Percentiles rank a stretch among this genome's conserved stretches.
phyloP scores from a whole-genome alignment of 768 basidiomycete genomes.

The Rhodosporidiobolus odoratus region DNA sequence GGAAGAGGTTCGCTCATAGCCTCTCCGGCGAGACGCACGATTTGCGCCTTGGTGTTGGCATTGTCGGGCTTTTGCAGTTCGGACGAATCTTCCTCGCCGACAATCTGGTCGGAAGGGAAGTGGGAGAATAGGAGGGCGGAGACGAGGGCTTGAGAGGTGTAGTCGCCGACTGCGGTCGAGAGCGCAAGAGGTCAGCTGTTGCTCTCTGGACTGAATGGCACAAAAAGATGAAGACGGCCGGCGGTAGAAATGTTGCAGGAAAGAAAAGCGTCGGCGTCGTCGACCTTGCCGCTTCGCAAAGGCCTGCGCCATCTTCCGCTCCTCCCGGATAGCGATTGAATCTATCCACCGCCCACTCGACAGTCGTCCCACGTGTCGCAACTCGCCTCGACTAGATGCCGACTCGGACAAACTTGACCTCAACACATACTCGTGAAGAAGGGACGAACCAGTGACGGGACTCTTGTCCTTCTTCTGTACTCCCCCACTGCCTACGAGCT shows the following conservation, averaged over 20 bases:
- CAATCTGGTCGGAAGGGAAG: slow-evolving; percentile 80
- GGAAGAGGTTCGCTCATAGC: slow-evolving; percentile 58
- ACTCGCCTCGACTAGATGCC: neutral
- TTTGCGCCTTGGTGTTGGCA: slow-evolving; percentile 58
- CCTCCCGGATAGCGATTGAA: too few relatives aligned
- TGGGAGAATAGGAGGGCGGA: slow-evolving; percentile 67
- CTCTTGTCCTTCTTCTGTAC: slow-evolving; percentile 86
- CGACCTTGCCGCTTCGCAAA: too few relatives aligned
- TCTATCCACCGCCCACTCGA: too few relatives aligned
- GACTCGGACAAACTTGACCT: neutral
- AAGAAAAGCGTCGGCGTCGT: too few relatives aligned
- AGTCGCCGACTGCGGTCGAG: slow-evolving; percentile 73
- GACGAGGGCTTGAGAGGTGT: slow-evolving; percentile 86
- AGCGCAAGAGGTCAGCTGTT: neutral
- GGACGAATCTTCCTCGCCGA: slow-evolving; percentile 89
- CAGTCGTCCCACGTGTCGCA: neutral
- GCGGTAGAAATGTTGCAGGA: too few relatives aligned
- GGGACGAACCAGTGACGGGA: slow-evolving; percentile 70
- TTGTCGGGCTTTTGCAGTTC: slow-evolving; percentile 58
- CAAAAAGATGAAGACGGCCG: too few relatives aligned
- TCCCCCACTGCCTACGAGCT: slow-evolving; percentile 64
- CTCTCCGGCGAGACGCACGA: slow-evolving; percentile 76
- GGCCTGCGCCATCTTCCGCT: too few relatives aligned
- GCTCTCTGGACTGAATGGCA: neutral
- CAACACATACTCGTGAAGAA: too few relatives aligned